Conservation (phyloP, 83 land plant genomes). For the Larix sibirica region DNA sequence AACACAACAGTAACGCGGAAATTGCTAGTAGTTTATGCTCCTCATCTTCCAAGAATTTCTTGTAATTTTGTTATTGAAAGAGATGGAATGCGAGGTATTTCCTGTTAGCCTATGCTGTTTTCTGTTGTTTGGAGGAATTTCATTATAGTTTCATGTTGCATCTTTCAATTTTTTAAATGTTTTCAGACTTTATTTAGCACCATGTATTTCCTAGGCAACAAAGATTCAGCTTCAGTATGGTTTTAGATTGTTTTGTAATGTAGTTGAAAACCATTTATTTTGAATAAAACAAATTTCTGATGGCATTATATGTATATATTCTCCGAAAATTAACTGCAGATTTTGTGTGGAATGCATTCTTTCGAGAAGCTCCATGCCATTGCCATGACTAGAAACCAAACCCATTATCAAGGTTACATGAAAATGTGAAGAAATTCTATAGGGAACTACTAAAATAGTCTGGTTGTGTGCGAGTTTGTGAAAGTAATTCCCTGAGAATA, state of each 20-base stretch:
- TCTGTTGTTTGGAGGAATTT: background rate
- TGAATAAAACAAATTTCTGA: background rate
- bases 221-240: background rate
- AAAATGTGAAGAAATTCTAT: background rate
- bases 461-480: background rate
- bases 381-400: background rate
- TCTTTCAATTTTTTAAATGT: background rate
- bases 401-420: background rate
- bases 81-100: slow-evolving; percentile 59
- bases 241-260: background rate
- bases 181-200: background rate
- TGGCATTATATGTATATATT: background rate
- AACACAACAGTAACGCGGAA: slow-evolving; percentile 31
- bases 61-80: slow-evolving; percentile 61
- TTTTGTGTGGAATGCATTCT: background rate
- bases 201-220: background rate
- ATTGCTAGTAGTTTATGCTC: slow-evolving; percentile 80
- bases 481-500: background rate
- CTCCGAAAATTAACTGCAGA: background rate
- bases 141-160: slow-evolving; percentile 1
- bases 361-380: background rate
- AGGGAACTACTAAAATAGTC: background rate
- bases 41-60: slow-evolving; percentile 59
- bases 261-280: background rate
- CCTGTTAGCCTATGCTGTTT: background rate